These are phyloP conservation scores for Fraxinus xanthoxyloides DNA, from an alignment of 305 asterid genomes.

Conservation along the genomic window DNA sequence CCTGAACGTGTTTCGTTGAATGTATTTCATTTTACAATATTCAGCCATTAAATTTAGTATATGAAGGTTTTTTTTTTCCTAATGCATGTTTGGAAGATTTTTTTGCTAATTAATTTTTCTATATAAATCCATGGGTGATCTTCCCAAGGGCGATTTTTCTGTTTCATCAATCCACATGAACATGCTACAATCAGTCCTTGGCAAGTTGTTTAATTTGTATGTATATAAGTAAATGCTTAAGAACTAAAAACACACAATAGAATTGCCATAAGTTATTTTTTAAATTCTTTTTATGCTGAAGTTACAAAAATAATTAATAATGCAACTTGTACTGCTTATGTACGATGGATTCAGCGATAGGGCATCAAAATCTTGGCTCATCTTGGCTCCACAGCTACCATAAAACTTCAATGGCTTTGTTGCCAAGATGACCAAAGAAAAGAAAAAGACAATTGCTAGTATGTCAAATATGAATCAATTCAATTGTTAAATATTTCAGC, in stretches of 20 bases:
- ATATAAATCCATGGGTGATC: too few species aligned
- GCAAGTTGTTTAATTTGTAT: constrained; percentile 27
- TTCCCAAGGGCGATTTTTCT: too few species aligned
- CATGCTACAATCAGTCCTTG: constrained; percentile 39
- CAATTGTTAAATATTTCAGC: too few species aligned
- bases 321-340: neutral
- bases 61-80: too few species aligned
- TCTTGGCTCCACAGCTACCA: constrained; percentile 58
- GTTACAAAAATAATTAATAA: neutral
- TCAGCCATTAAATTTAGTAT: too few species aligned
- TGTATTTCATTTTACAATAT: too few species aligned
- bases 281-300: neutral
- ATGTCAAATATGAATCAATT: neutral
- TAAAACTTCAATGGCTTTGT: constrained; percentile 68
- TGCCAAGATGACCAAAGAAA: constrained; percentile 50
- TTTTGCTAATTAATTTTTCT: too few species aligned
- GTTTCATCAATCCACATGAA: constrained; percentile 24
- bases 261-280: neutral
- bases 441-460: constrained; percentile 50
- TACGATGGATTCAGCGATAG: constrained; percentile 28
- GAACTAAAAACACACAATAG: neutral
- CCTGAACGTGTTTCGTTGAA: too few species aligned
- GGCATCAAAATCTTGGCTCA: constrained; percentile 48
- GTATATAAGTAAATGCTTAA: neutral
- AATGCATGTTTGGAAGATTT: too few species aligned